Evolutionary conservation across 192 early-diverging fungal genomes (phyloP).

Genomic region (Kappamyces sp.): DNA sequence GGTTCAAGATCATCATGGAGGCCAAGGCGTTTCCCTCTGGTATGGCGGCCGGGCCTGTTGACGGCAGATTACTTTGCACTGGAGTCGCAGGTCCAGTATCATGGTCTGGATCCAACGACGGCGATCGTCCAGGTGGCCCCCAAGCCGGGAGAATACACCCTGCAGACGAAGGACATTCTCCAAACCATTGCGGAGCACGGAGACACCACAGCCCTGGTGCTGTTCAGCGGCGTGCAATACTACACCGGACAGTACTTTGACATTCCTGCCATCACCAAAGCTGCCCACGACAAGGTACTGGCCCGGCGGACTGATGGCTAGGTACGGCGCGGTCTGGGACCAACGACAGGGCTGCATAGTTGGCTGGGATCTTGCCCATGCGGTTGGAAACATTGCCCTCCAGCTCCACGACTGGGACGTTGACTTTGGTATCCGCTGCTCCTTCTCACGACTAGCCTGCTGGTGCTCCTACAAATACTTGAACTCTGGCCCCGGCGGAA

Average conservation of each 20-base stretch:
- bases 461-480: conserved; percentile 97
- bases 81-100: conserved; percentile 81
- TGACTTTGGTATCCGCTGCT: conserved; percentile 64
- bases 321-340: no score
- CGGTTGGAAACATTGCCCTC: conserved; percentile 86
- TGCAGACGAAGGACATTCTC: conserved; percentile 80
- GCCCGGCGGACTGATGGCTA: not conserved
- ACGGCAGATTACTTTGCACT: conserved; percentile 81
- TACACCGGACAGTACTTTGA: conserved; percentile 89
- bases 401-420: conserved; percentile 91
- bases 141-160: conserved; percentile 59
- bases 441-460: conserved; percentile 10
- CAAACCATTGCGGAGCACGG: conserved; percentile 66
- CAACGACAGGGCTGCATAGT: conserved; percentile 71
- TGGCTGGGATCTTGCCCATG: conserved; percentile 94
- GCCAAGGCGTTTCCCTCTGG: conserved; percentile 79
- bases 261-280: conserved; percentile 75
- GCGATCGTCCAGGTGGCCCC: conserved; percentile 73
- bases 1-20: conserved; percentile 88
- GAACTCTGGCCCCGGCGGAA: conserved; percentile 94
- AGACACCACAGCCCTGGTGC: conserved; percentile 73
- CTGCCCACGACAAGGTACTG: conserved; percentile 66
- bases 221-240: conserved; percentile 89
- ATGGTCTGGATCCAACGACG: conserved; percentile 62
- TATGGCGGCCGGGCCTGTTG: no score